Evolutionary conservation across 1,139 yeast species (phyloP), one percentile per base, ranked within the genome.

Genomic region (Martiniozyma asiatica): DNA sequence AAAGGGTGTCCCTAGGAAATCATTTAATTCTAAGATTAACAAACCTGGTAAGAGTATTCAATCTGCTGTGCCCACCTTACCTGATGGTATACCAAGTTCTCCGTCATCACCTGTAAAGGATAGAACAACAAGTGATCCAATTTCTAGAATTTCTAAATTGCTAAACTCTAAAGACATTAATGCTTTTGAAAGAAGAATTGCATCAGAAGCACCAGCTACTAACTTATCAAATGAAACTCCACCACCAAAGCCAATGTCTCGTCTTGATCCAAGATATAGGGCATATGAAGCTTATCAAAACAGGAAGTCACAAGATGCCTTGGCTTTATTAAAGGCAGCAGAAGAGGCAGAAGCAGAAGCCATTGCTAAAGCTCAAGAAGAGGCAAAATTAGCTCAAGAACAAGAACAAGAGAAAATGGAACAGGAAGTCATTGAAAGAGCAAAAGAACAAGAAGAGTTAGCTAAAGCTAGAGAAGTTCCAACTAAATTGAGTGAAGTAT

Each of bases 201-300:
- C 60, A 2, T 65, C 74, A 14, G 42, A 38, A n/a, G 16, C 31
- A 11, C 36, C 30, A 16, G 21, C 32, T 11, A 15, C 18, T 13
- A 16, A 11, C 2, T 11, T 16, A 1, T n/a, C 20, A 15, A 22
- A 34, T 20, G 11, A 68, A 62, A 20, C 47, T 43, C 24, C 39
- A 11, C 56, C 57, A 8, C 56, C 61, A 56, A 65, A 84, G 46
- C 89, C 89, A 7, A 72, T 73, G 20, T 77, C 87, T 2, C 66
- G 73, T 44, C 58, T 78, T 34, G 89, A 78, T 55, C 89, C 89
- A 23, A 39, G 58, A 30, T 47, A 40, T 30, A 38, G 35, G 18
- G 47, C 44, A 6, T 53, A 52, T 37, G 48, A 51, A 26, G 43
- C 45, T 24, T 53, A 48, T 31, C 44, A 50, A 34, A 45, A 42